These are phyloP conservation scores for Talaromyces marneffei DNA, from an alignment of 2,329 filamentous ascomycete species.

Conservation along the genomic window DNA sequence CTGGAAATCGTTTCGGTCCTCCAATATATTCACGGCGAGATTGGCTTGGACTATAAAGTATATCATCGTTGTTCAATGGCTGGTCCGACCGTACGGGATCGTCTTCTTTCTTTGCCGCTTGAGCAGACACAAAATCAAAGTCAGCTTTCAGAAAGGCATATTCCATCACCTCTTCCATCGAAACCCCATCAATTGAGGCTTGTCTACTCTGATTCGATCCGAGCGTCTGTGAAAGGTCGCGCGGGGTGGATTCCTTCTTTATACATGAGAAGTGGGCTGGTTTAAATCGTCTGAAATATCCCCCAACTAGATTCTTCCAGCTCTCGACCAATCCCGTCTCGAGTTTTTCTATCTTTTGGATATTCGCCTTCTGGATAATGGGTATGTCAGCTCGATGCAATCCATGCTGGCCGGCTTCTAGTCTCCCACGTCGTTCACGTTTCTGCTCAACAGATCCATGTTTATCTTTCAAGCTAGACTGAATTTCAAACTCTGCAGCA, in stretches of 20 bases:
- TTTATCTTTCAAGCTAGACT: constrained; percentile 61
- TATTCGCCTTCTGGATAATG: constrained; percentile 50
- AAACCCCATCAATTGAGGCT: constrained; percentile 32
- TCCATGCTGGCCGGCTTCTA: background rate
- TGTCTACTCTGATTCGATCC: constrained; percentile 17
- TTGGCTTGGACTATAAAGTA: constrained; percentile 61
- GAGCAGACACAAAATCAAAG: constrained; percentile 85
- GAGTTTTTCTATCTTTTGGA: constrained; percentile 59
- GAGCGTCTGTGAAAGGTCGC: constrained; percentile 27
- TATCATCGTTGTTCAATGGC: constrained; percentile 78
- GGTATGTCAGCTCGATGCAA: constrained; percentile 28
- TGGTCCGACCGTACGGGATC: constrained; percentile 66
- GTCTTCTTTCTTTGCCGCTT: constrained; percentile 72
- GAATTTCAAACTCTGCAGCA: constrained; percentile 67
- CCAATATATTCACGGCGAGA: constrained; percentile 54
- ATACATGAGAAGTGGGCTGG: constrained; percentile 66
- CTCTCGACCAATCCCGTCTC: constrained; percentile 65
- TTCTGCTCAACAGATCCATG: constrained; percentile 15
- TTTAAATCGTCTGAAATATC: constrained; percentile 88
- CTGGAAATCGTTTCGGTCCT: constrained; percentile 73
- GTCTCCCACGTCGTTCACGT: constrained; percentile 13
- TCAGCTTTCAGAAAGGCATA: constrained; percentile 94
- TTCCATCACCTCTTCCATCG: constrained; percentile 58
- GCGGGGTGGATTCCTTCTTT: constrained; percentile 22
- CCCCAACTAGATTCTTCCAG: constrained; percentile 81